Base-by-base conservation (phyloP, 2,329 filamentous ascomycete species). In the Phaeomoniella chlamydospora region DNA sequence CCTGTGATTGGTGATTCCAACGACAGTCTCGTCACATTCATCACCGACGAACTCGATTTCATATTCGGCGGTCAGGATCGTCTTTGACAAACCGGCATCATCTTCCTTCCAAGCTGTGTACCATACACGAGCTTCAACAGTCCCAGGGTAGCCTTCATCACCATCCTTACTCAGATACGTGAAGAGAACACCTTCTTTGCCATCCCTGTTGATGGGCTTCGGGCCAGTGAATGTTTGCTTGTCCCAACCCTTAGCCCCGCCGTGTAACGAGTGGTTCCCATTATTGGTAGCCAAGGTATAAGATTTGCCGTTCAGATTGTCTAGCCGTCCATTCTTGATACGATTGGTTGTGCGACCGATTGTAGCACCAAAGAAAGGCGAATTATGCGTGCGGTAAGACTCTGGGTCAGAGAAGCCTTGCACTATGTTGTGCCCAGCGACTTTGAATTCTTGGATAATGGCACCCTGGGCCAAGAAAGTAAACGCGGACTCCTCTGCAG, bases 1-100 rank as follows among this genome's bases (percentile, higher is more conserved):
- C 80, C 84, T 92, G 65, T 98, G 88, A 63, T 96, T 98, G 34
- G 90, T 96, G 61, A 96, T 72, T 60, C 87, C 92, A 55, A 96
- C 73, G 30, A 77, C 77, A 0, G 88, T 96, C 68, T 94, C 88
- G n/a, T 87, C 77, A 10, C 77, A 79, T 34, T 80, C 68, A 40
- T 74, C 78, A 3, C 72, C 78, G 3, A 85, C 68, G 33, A 96
- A 67, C 56, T 84, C 75, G 14, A 81, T 86, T 65, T 94, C 82
- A 54, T 92, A 96, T 57, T 96, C 90, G 34, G 92, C 82, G 38
- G 77, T 77, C 39, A 96, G 60, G 14, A 90, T 73, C 1, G 73
- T 75, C 43, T 78, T 77, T 41, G 70, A 72, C 13, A 72, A 74
- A 4, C 54, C 54, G 13, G 68, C 62, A 10, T 69, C 61, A 35